Conservation (phyloP, 2,329 filamentous ascomycete genomes). For the Paecilomyces sp. region DNA sequence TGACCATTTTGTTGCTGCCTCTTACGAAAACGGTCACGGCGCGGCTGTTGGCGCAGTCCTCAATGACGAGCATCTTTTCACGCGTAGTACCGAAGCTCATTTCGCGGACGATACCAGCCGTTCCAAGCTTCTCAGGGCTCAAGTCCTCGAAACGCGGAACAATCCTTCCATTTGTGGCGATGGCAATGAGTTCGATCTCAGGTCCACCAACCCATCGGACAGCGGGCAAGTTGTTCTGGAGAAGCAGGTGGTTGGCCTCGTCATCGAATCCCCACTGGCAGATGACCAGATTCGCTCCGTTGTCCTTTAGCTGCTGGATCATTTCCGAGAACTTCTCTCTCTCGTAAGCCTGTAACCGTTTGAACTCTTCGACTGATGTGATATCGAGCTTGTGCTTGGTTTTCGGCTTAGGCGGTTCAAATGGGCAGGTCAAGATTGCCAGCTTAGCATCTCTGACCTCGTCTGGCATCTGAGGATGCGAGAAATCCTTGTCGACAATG, state of each 20-base stretch:
- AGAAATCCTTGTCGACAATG: constrained; percentile 99
- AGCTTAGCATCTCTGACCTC: constrained; percentile 94
- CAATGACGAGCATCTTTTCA: constrained; percentile 99
- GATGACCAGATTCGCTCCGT: constrained; percentile 92
- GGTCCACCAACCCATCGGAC: constrained; percentile 97
- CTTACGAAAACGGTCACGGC: constrained; percentile 95
- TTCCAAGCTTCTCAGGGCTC: constrained; percentile 81
- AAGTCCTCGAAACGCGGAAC: constrained; percentile 96
- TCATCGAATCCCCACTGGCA: constrained; percentile 99
- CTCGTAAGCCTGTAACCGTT: constrained; percentile 94
- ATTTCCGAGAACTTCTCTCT: constrained; percentile 95
- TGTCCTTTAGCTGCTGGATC: constrained; percentile 97
- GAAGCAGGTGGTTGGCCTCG: constrained; percentile 92
- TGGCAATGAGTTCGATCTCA: constrained; percentile 96
- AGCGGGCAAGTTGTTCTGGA: constrained; percentile 92
- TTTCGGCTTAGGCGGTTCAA: constrained; percentile 98
- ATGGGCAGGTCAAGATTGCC: constrained; percentile 94
- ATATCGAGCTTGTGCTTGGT: constrained; percentile 99
- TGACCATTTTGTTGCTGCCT: constrained; percentile 98
- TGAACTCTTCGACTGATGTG: constrained; percentile 94
- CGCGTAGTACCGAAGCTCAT: constrained; percentile 96
- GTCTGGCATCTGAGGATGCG: constrained; percentile 96
- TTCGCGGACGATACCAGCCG: constrained; percentile 81
- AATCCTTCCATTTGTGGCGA: constrained; percentile 95
- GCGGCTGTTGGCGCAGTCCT: constrained; percentile 96